Base-by-base conservation (phyloP, 2,329 filamentous ascomycete genomes). In the Xylariaceae sp. region DNA sequence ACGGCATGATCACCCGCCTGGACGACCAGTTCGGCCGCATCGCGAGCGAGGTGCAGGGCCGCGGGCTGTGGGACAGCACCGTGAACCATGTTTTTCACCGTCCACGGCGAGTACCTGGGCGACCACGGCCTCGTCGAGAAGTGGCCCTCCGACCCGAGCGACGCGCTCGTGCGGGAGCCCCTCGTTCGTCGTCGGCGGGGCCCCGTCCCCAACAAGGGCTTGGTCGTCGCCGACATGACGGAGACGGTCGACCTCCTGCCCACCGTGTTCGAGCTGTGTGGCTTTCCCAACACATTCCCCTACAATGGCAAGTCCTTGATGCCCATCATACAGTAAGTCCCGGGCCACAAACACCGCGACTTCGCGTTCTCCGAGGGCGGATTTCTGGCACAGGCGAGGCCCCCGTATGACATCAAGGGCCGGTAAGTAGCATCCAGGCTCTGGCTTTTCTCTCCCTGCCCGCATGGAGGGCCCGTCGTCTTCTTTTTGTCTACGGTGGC, bases 41-140 rank as follows among this genome's bases (percentile, higher is more conserved):
- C 5, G 42, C 65, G 5, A 46, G 49, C 0, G 52, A 50, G 4
- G 40, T 61, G 2, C 54, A 64, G 7, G 49, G 55, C 0, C 41
- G 54, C 1, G 52, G 44, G 1, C 41, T 61, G 0, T 65, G 59
- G 57, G 47, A 60, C 4, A 46, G 55, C 6, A 65, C 63, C 0
- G 51, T 67, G 0, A n/a, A 64, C 62, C 1, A 55, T 67, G 50
- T 64, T 66, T 40, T 65, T 64, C 33, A 64, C 63, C 0, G 61
- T 65, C 28, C 64, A 65, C 36, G 65, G 64, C 3, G 63, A 69
- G 29, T 70, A 63, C 32, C 56, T 69, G 0, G 65, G 64, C 10
- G 64, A 69, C 32, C 55, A 67, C 33, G 64, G 64, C 0, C 46
- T 68, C 10, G 62, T 70, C 13, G 65, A 70, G 44, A 69, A 68